These are phyloP conservation scores for Paspalum notatum DNA, from an alignment of 176 grass and related monocot species.

Conservation along the genomic window DNA sequence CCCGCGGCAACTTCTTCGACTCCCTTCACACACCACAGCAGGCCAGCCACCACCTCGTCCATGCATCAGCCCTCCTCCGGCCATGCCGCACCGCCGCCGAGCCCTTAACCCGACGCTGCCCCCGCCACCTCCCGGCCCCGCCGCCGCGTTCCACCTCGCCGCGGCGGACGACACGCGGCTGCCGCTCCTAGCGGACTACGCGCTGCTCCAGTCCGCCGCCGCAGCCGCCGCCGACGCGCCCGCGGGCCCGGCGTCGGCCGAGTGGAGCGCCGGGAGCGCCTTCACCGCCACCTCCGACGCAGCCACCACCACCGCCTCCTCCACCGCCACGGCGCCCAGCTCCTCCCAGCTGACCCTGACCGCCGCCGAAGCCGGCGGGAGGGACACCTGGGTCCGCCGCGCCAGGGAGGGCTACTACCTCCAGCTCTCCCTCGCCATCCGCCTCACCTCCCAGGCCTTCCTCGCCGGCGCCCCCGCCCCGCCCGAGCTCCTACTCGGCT, in stretches of 20 bases:
- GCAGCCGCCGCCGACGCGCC: background rate
- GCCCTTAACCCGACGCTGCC: conserved; percentile 35
- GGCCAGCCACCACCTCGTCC: background rate
- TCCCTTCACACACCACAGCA: conserved; percentile 8
- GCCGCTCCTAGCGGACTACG: conserved; percentile 54
- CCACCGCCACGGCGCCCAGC: conserved; percentile 44
- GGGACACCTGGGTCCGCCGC: conserved; percentile 67
- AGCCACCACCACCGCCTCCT: conserved; percentile 39
- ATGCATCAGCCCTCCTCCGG: conserved; percentile 26
- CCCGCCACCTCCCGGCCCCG: background rate
- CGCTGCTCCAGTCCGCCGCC: conserved; percentile 18
- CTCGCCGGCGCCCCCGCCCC: conserved; percentile 55
- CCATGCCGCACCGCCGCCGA: conserved; percentile 61
- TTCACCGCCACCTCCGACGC: conserved; percentile 42
- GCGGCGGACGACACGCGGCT: conserved; percentile 32
- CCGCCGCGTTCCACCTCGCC: conserved; percentile 20
- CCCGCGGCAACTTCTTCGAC: background rate
- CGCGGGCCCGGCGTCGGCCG: conserved; percentile 14
- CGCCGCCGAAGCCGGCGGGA: conserved; percentile 11
- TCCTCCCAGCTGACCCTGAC: background rate
- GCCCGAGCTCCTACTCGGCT: conserved; percentile 43
- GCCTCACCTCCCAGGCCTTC: conserved; percentile 85
- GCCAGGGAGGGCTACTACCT: conserved; percentile 88
- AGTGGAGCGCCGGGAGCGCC: conserved; percentile 49
- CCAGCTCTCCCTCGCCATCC: conserved; percentile 76